Evolutionary conservation across 805 yeast genomes (phyloP), one percentile per base, ranked within the genome.

Genomic region (Candida koratica): DNA sequence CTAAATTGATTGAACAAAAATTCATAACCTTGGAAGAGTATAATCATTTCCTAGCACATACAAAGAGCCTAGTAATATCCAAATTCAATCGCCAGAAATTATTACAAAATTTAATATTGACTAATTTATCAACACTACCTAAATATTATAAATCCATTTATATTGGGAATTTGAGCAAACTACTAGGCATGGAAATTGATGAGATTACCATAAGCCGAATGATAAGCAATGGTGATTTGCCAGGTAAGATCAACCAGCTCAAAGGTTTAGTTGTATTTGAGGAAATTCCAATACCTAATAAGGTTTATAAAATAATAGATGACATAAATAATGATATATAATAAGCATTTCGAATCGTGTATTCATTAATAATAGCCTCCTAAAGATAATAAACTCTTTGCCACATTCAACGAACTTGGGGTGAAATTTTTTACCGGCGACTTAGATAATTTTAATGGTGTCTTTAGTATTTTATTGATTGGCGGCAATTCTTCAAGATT

Each of bases 371-470:
- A 45, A 19, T 35, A 34, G 4, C 48, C 48, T 26, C 73, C 71
- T 46, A 67, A 60, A 49, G 64, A 71, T 39, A 67, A 58, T 46
- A 67, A 63, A 15, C 70, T 63, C 48, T 64, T 66, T 25, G 73
- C 73, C 37, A 67, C 70, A 33, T 63, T 57, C 41, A 67, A 67
- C 35, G 69, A 61, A 49, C 64, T 67, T 34, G 73, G 73, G 14
- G 73, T 67, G n/a, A 64, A 62, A 30, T 53, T 51, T 38, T 42
- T 58, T 25, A 61, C 45, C 4, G 71, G 71, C 28, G 69, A 62
- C 22, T 43, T 46, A 7, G 45, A 39, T 23, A 44, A 32, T 42
- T 61, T 67, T 37, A 67, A 62, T 22, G 73, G 73, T 2, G 73
- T 67, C 37, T 63, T 62, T 45, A 67, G 56, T 36, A 67, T 67